phyloP scores from a whole-genome alignment of 2,329 filamentous ascomycete species.

The Clarireedia sp. region DNA sequence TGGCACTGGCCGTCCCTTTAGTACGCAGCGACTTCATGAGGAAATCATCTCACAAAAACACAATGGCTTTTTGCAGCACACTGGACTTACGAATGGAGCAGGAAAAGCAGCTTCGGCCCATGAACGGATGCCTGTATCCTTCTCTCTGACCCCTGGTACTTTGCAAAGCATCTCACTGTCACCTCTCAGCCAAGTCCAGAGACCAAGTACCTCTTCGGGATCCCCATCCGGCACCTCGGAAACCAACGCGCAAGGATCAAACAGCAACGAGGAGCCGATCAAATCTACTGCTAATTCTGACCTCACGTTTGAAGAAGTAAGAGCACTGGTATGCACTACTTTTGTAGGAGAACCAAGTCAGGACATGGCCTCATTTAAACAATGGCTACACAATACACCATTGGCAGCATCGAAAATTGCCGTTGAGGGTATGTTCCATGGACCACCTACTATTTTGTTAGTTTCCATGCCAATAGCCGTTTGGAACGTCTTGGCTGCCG shows the following conservation, averaged over 20 bases:
- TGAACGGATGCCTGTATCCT: slow-evolving; percentile 41
- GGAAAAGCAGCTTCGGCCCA: slow-evolving; percentile 28
- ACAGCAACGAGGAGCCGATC: slow-evolving; percentile 18
- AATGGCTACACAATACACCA: slow-evolving; percentile 56
- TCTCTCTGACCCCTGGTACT: slow-evolving; percentile 48
- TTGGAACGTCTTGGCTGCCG: slow-evolving; percentile 57
- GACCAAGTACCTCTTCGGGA: slow-evolving; percentile 28
- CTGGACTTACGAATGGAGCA: slow-evolving; percentile 39
- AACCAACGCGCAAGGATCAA: slow-evolving; percentile 18
- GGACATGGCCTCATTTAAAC: slow-evolving; percentile 58
- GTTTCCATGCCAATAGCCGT: slow-evolving; percentile 58
- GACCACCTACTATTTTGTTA: slow-evolving; percentile 56
- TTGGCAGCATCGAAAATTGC: slow-evolving; percentile 49
- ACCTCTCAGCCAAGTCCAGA: slow-evolving; percentile 23
- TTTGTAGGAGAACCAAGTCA: slow-evolving; percentile 58
- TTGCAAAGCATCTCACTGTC: slow-evolving; percentile 46
- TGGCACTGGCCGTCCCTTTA: slow-evolving; percentile 46
- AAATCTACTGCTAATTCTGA: slow-evolving; percentile 33
- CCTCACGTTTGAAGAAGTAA: slow-evolving; percentile 52
- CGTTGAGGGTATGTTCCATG: slow-evolving; percentile 61
- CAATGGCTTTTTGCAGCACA: slow-evolving; percentile 35
- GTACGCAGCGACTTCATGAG: slow-evolving; percentile 47
- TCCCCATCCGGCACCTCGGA: slow-evolving; percentile 25
- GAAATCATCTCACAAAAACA: slow-evolving; percentile 37
- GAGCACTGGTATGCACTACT: slow-evolving; percentile 59